These are phyloP conservation scores for Penicillium diatomitis DNA, from an alignment of 495 filamentous ascomycete genomes.

Conservation along the genomic window DNA sequence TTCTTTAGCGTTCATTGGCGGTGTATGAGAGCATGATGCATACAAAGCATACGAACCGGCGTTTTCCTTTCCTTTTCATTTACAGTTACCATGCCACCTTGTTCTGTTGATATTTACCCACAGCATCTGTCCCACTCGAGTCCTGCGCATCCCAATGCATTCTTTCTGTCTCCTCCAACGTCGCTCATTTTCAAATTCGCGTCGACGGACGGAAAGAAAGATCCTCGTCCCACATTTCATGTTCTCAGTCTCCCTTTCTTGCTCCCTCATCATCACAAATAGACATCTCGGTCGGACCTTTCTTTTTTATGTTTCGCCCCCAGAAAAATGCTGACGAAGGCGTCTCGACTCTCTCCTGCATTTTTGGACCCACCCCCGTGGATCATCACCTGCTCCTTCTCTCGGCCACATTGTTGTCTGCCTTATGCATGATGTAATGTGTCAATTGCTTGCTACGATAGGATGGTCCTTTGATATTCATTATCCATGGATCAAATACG, in stretches of 20 bases:
- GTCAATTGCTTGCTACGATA: slow-evolving; percentile 14
- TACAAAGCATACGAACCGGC: slow-evolving; percentile 22
- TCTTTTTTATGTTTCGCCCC: not conserved
- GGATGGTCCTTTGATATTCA: slow-evolving; percentile 4
- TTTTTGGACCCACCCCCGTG: not conserved
- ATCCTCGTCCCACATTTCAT: not conserved
- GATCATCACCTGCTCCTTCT: not conserved
- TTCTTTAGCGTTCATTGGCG: slow-evolving; percentile 23
- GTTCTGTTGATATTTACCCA: not conserved
- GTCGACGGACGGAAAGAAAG: too few relatives aligned
- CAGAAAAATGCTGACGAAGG: too few relatives aligned
- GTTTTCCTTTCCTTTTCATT: slow-evolving; percentile 16
- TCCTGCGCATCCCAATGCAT: too few relatives aligned
- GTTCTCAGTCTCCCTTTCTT: not conserved
- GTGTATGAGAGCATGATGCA: slow-evolving; percentile 27
- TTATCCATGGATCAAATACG: slow-evolving; percentile 5
- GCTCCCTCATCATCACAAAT: not conserved
- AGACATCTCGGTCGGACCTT: not conserved
- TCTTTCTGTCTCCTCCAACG: too few relatives aligned
- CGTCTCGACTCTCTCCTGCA: not conserved
- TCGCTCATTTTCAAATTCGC: too few relatives aligned
- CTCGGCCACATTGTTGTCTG: not conserved
- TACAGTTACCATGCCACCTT: slow-evolving; percentile 1
- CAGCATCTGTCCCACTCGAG: too few relatives aligned
- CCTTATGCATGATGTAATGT: slow-evolving; percentile 7